These are phyloP conservation scores for Talaromyces funiculosus DNA, from an alignment of 2,329 filamentous ascomycete genomes.

Conservation along the genomic window DNA sequence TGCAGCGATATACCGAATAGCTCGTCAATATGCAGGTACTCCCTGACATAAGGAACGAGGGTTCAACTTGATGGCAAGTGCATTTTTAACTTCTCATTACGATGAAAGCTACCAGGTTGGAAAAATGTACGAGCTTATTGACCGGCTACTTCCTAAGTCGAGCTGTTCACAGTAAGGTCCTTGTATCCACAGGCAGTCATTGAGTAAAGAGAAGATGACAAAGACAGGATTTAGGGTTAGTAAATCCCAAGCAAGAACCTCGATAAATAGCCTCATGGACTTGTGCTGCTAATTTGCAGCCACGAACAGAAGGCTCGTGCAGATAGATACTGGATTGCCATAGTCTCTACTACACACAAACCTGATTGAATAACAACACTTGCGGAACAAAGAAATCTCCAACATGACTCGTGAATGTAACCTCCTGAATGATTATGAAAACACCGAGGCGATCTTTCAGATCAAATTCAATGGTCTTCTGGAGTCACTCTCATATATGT, in stretches of 20 bases:
- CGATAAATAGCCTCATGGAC: not conserved
- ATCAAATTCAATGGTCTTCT: not conserved
- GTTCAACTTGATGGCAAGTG: too few relatives aligned
- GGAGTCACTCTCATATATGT: not conserved
- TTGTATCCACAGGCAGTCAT: not conserved
- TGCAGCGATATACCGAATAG: too few relatives aligned
- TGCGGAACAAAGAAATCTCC: not conserved
- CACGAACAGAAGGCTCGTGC: not conserved
- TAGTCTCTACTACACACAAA: not conserved
- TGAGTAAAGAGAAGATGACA: not conserved
- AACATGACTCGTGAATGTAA: not conserved
- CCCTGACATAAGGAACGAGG: too few relatives aligned
- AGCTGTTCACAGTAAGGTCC: not conserved
- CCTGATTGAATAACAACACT: not conserved
- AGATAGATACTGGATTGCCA: not conserved
- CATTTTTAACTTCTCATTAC: not conserved
- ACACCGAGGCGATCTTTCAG: not conserved
- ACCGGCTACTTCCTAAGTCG: not conserved
- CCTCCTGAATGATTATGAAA: not conserved
- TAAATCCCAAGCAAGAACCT: too few relatives aligned
- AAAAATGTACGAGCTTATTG: not conserved
- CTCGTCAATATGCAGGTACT: too few relatives aligned
- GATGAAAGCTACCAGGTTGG: not conserved
- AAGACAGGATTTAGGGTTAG: not conserved
- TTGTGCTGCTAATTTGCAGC: not conserved